Base-by-base conservation (phyloP, 2,329 filamentous ascomycete genomes). In the Trichophyton verrucosum region DNA sequence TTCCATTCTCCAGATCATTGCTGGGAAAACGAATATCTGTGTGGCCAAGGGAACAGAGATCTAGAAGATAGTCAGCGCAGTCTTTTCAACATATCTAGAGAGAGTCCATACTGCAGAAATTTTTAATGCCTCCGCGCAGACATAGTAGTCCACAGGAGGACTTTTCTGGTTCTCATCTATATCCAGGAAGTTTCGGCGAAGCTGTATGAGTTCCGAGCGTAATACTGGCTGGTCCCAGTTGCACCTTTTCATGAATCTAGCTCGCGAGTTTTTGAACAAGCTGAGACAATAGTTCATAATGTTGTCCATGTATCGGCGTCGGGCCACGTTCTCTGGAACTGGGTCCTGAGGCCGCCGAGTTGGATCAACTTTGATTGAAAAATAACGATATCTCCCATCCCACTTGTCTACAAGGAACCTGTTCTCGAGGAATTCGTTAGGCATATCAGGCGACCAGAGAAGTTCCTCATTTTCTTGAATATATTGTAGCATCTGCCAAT, bases 211-310 rank as follows among this genome's bases (percentile, higher is more conserved):
- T 64, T 92, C 83, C 0, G 87, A 90, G 66, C 86, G 81, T 3
- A 95, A 74, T 0, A 99, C 94, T 1, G 90, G 88, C 66, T 97
- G 89, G n/a, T 86, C 76, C 42, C 82, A 77, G 38, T 83, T 77
- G 75, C 86, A 87, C 0, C 68, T 69, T 15, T 70, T 68, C 13
- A 76, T 61, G 60, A 81, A 70, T 42, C 75, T 76, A 17, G 74
- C 65, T 60, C 83, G 78, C 63, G 84, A 74, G 22, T 84, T 87
- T 3, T 79, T 78, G 74, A 83, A 92, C 17, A 91, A 77, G 70
- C 89, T 95, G 66, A 88, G 82, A 58, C 86, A 91, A 73, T 94
- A 97, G 66, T 91, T 86, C 64, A 92, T 81, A 65, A 97, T 95
- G 60, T 82, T 86, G 20, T 79, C 77, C 70, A 72, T 82, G 72